Base-by-base conservation (phyloP, 768 basidiomycete genomes). In the Pisolithus albus region DNA sequence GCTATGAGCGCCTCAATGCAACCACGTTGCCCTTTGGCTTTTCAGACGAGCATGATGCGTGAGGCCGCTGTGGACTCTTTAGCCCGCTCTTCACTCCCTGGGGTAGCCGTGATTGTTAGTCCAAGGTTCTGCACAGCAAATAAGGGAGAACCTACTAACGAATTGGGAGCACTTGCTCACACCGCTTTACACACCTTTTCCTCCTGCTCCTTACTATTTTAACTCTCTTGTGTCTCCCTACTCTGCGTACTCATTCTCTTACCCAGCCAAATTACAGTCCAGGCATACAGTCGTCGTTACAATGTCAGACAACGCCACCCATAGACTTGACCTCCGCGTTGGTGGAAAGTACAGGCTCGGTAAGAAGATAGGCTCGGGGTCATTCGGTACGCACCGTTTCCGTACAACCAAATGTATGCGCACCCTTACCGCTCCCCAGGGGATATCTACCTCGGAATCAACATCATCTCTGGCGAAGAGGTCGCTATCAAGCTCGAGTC, bases 401-500 rank as follows among this genome's bases (percentile, higher is more conserved):
- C 39, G 28, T 39, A 21, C 49, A 32, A 37, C 28, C 23, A 13
- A 48, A 47, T 52, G 40, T 37, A 19, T 36, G n/a, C 32, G 8
- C 16, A 59, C 21, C 62, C 53, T 52, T 40, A 38, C 40, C 45
- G 48, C 18, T 21, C 36, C 18, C 37, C 43, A 95, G 95, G 93
- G 71, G 95, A 97, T 68, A 97, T 99, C 72, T 98, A 98, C 70
- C 90, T 98, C 56, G 96, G 96, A 52, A 95, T 96, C 71, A 99
- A 98, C 80, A 97, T 99, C 76, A 97, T 98, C 67, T 97, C 95
- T 16, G 95, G 95, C 23, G 96, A 99, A 69, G 96, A 98, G 68
- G 95, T 98, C 55, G 96, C 93, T 67, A 99, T 99, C 81, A 99
- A 99, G 74, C 90, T 99, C 62, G 96, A 99, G 73, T 97, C 95